phyloP scores from a whole-genome alignment of 2,329 filamentous ascomycete genomes.

The Aspergillus brunneoviolaceus region DNA sequence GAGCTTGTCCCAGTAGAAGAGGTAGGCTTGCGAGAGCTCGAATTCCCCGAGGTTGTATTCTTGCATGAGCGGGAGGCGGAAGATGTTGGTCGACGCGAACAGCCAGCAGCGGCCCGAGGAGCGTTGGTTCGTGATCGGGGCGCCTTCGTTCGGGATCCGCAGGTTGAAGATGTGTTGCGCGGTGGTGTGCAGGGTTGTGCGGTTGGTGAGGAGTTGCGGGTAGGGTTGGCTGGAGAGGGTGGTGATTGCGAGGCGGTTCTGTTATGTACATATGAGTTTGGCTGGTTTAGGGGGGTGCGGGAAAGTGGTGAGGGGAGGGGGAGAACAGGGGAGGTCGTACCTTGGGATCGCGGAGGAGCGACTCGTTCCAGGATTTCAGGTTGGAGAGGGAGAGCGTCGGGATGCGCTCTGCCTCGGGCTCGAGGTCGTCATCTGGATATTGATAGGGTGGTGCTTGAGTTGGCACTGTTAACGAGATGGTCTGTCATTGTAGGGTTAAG shows the following conservation, averaged over 20 bases:
- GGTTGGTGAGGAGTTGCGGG: conserved; percentile 63
- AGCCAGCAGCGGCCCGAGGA: conserved; percentile 85
- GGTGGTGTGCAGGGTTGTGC: conserved; percentile 56
- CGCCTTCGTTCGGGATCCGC: conserved; percentile 77
- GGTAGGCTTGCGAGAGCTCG: conserved; percentile 82
- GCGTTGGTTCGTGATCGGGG: conserved; percentile 80
- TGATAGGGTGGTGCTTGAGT: conserved; percentile 15
- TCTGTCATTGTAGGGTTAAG: no score
- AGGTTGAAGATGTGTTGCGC: conserved; percentile 82
- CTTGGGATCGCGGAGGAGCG: conserved; percentile 28
- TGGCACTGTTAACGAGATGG: neutral
- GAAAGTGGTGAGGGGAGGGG: neutral
- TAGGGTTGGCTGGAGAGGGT: conserved; percentile 69
- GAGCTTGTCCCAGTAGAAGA: conserved; percentile 93
- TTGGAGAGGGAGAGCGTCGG: conserved; percentile 21
- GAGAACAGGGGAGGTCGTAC: conserved; percentile 11
- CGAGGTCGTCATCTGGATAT: no score
- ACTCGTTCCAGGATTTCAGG: conserved; percentile 27
- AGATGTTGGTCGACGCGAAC: conserved; percentile 88
- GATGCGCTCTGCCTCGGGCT: neutral
- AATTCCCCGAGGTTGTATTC: conserved; percentile 75
- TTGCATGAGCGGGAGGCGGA: conserved; percentile 84
- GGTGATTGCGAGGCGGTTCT: conserved; percentile 71
- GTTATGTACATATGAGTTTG: neutral
- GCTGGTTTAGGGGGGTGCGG: neutral